Conservation (phyloP, 1,284 basidiomycete species). For the Irpex sp. region DNA sequence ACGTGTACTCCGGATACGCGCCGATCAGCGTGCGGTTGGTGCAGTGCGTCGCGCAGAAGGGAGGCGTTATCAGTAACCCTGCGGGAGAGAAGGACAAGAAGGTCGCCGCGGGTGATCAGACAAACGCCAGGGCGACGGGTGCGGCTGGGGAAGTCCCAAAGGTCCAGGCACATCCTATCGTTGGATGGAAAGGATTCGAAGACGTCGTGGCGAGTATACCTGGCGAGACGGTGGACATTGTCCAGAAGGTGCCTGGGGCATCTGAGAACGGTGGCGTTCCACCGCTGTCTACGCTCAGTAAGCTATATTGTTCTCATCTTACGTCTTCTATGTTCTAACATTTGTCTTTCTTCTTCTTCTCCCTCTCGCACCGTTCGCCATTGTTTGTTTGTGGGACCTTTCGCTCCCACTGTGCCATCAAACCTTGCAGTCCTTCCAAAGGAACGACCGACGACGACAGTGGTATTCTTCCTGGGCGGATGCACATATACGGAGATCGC, state of each 20-base stretch:
- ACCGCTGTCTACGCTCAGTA: constrained; percentile 40
- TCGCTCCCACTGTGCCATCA: not conserved
- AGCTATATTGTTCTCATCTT: constrained; percentile 22
- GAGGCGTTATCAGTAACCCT: constrained; percentile 79
- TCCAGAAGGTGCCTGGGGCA: constrained; percentile 44
- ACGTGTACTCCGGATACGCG: constrained; percentile 96
- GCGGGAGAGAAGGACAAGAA: constrained; percentile 50
- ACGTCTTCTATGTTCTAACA: not conserved
- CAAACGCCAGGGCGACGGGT: constrained; percentile 24
- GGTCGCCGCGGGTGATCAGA: constrained; percentile 26
- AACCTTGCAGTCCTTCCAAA: constrained; percentile 38
- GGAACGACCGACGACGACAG: constrained; percentile 71
- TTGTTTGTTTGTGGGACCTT: not conserved
- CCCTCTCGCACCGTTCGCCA: not conserved
- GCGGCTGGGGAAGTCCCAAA: constrained; percentile 26
- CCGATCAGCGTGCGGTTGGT: constrained; percentile 90
- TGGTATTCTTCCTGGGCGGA: constrained; percentile 98
- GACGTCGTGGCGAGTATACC: constrained; percentile 81
- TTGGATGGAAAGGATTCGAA: constrained; percentile 97
- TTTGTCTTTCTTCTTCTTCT: not conserved
- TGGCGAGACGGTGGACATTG: constrained; percentile 82
- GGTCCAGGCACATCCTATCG: constrained; percentile 82
- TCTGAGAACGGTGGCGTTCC: constrained; percentile 29
- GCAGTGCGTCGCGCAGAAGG: constrained; percentile 90
- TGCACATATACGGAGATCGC: constrained; percentile 97